Evolutionary conservation across 768 basidiomycete genomes (phyloP).

Genomic region (Clavaria fumosa): DNA sequence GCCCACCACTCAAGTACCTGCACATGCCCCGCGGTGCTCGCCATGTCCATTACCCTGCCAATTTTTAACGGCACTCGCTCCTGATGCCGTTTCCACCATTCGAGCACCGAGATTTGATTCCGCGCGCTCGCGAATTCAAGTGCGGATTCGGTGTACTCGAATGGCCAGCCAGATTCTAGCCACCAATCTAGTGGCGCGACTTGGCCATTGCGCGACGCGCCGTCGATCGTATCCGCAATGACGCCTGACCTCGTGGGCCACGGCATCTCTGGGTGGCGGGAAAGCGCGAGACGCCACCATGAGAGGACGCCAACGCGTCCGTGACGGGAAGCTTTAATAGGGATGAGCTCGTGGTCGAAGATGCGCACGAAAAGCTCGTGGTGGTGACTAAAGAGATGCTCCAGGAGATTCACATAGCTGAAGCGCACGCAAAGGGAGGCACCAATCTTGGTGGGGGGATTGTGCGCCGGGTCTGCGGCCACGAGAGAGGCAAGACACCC

Average conservation of each 20-base stretch:
- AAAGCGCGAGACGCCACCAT: slow-evolving; percentile 65
- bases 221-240: slow-evolving; percentile 58
- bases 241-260: slow-evolving; percentile 37
- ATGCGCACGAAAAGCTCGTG: slow-evolving; percentile 46
- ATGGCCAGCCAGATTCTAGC: slow-evolving; percentile 43
- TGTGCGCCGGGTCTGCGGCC: slow-evolving; percentile 35
- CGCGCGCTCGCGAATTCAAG: slow-evolving; percentile 69
- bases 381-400: slow-evolving; percentile 54
- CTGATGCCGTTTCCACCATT: slow-evolving; percentile 69
- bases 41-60: slow-evolving; percentile 76
- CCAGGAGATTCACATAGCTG: slow-evolving; percentile 60
- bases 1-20: slow-evolving; percentile 79
- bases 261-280: slow-evolving; percentile 44
- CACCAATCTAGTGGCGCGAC: slow-evolving; percentile 73
- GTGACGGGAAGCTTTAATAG: slow-evolving; percentile 61
- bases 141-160: slow-evolving; percentile 68
- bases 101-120: slow-evolving; percentile 59
- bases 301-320: slow-evolving; percentile 57
- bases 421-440: slow-evolving; percentile 55
- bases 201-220: slow-evolving; percentile 64
- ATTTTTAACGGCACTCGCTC: slow-evolving; percentile 53
- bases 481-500: slow-evolving; percentile 45
- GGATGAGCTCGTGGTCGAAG: slow-evolving; percentile 55
- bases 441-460: slow-evolving; percentile 56
- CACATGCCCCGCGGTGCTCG: slow-evolving; percentile 63